Conservation (phyloP, 2,329 filamentous ascomycete genomes). For the Colletotrichum camelliae region DNA sequence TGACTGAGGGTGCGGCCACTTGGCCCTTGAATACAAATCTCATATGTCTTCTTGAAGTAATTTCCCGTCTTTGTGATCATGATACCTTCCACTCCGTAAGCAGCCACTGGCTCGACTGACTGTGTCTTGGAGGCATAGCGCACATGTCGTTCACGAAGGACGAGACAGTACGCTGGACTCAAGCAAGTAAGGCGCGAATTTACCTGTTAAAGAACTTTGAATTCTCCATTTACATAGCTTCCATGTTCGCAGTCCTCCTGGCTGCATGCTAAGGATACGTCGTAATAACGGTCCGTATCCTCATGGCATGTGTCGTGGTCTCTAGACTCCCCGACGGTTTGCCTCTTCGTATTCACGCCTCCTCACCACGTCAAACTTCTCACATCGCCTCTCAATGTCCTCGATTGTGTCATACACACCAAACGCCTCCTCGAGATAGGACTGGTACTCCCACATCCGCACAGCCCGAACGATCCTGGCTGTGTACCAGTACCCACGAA, state of each 20-base stretch:
- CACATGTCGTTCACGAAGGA: too few species aligned
- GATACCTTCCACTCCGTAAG: fast-evolving
- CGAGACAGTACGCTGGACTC: too few species aligned
- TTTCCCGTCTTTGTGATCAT: not conserved
- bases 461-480: not conserved
- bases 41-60: not conserved
- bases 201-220: too few species aligned
- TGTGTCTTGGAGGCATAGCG: too few species aligned
- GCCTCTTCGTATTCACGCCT: not conserved
- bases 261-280: not conserved
- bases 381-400: not conserved
- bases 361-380: not conserved
- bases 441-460: not conserved
- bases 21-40: constrained; percentile 16
- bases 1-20: constrained; percentile 1
- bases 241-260: too few species aligned
- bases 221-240: too few species aligned
- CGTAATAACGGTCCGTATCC: not conserved
- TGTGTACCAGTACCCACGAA: not conserved
- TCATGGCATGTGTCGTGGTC: not conserved
- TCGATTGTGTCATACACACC: not conserved
- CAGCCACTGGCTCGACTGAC: not conserved
- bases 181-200: too few species aligned
- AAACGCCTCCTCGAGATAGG: not conserved
- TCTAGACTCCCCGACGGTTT: not conserved